A percentile compares a stretch with the other conserved stretches of the same genome.
Evolutionary conservation across 179 eudicot genomes (phyloP).

Genomic region (Beta corolliflora): DNA sequence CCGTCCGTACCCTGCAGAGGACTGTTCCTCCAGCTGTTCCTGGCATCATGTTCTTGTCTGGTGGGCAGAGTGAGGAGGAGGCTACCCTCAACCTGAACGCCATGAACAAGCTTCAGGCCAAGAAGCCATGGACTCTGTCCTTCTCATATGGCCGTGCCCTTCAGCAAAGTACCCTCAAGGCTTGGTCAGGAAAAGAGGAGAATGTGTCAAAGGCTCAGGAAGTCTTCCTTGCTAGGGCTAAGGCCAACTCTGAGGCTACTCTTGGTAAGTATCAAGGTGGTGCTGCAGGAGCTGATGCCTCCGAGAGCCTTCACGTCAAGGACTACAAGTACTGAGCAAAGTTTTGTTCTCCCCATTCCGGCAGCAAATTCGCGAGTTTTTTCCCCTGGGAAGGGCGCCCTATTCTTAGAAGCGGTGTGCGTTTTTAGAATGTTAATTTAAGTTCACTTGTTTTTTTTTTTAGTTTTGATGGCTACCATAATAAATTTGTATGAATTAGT

Average conservation of each 20-base stretch:
- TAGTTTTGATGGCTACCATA: slow-evolving; percentile 21
- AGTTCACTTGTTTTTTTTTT: not conserved
- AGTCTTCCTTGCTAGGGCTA: slow-evolving; percentile 64
- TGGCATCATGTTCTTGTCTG: slow-evolving; percentile 81
- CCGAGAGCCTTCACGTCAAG: slow-evolving; percentile 88
- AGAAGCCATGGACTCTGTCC: slow-evolving; percentile 86
- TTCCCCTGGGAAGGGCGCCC: slow-evolving; percentile 11
- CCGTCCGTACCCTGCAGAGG: slow-evolving; percentile 74
- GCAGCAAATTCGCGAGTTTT: slow-evolving; percentile 16
- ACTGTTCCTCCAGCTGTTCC: slow-evolving; percentile 88
- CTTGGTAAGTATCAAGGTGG: slow-evolving; percentile 76
- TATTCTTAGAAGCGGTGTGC: slow-evolving; percentile 25
- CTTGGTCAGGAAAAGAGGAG: slow-evolving; percentile 78
- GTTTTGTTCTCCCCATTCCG: slow-evolving; percentile 23
- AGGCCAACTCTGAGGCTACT: slow-evolving; percentile 89
- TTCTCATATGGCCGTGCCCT: slow-evolving; percentile 93
- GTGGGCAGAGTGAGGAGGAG: slow-evolving; percentile 94
- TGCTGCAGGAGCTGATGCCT: slow-evolving; percentile 62
- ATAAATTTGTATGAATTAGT: slow-evolving; percentile 22
- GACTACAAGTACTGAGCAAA: slow-evolving; percentile 67
- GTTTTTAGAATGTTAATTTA: slow-evolving; percentile 17
- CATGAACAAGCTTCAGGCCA: slow-evolving; percentile 69
- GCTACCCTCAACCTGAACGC: slow-evolving; percentile 85
- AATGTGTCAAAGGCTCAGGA: slow-evolving; percentile 70
- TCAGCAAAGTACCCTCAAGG: slow-evolving; percentile 86